Evolutionary conservation across 2,329 filamentous ascomycete genomes (phyloP), one percentile per base, ranked within the genome.

Genomic region (Camillea tinctor): DNA sequence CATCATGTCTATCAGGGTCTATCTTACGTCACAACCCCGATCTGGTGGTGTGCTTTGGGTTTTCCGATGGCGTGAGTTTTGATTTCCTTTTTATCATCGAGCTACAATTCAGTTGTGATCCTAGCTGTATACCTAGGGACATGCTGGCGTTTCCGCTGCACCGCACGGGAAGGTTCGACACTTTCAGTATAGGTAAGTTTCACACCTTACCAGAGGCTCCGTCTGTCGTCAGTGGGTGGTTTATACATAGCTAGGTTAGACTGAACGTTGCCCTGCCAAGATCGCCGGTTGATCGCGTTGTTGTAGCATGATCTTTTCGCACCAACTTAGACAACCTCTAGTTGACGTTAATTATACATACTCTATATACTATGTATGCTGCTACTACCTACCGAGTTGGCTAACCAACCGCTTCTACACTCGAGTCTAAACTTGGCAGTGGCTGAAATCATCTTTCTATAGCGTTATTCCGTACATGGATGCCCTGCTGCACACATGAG

Each of bases 241-340:
- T 44, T 51, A 24, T 50, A 19, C n/a, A n/a, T n/a, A n/a, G n/a
- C n/a, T n/a, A n/a, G n/a, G 57, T 58, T 59, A 59, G 51, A 24
- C 17, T 24, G 23, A 64, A 64, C 61, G 57, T 55, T 65, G 59
- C 63, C 63, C 61, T 67, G 63, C 65, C 61, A 64, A 62, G 61
- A n/a, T 20, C 15, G 44, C 19, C 49, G 40, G 15, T 15, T 36
- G 20, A 19, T 53, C 1, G 9, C 44, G 48, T 44, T 48, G 36
- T 44, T 44, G 5, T 44, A 17, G 36, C 36, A 44, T n/a, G 36
- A 44, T 44, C 36, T 44, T 44, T 44, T 44, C 36, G n/a, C n/a
- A n/a, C n/a, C n/a, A n/a, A 17, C 36, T 2, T 15, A 44, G 11
- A 44, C 36, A 44, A 44, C 36, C 2, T n/a, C 36, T 44, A n/a